A percentile compares a stretch with the other conserved stretches of the same genome.
phyloP scores from a whole-genome alignment of 306 rosid species.

The Carpinus viminea region DNA sequence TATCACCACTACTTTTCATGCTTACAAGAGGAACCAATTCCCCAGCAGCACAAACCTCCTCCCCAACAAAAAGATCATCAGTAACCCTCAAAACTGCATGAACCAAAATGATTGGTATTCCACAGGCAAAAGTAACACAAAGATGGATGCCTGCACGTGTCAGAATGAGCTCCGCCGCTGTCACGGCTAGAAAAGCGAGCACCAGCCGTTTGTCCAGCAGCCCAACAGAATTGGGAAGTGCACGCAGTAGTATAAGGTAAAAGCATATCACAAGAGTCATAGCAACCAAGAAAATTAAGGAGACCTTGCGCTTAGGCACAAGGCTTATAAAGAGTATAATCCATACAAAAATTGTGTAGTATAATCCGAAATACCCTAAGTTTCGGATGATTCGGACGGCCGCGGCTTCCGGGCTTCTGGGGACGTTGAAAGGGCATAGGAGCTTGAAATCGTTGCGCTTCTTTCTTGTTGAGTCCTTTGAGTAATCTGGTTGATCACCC shows the following conservation, averaged over 20 bases:
- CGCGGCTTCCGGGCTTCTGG: conserved; percentile 52
- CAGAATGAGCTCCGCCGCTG: conserved; percentile 42
- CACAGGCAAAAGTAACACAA: conserved; percentile 39
- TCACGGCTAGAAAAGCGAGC: conserved; percentile 44
- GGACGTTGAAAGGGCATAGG: conserved; percentile 47
- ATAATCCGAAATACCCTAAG: conserved; percentile 38
- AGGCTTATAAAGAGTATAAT: conserved; percentile 62
- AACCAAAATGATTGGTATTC: conserved; percentile 45
- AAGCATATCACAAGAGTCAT: conserved; percentile 52
- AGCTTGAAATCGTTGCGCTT: conserved; percentile 18
- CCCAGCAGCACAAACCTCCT: conserved; percentile 29
- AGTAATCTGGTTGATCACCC: conserved; percentile 24
- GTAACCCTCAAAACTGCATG: conserved; percentile 58
- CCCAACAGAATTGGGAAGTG: conserved; percentile 39
- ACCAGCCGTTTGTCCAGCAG: conserved; percentile 42
- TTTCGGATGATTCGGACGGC: conserved; percentile 42
- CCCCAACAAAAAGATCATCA: conserved; percentile 37
- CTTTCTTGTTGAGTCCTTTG: conserved; percentile 35
- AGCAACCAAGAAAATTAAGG: conserved; percentile 46
- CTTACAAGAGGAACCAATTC: conserved; percentile 39
- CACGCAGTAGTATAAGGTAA: conserved; percentile 37
- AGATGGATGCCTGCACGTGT: conserved; percentile 53
- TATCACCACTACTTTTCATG: neutral
- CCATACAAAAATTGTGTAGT: conserved; percentile 61
- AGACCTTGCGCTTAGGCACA: conserved; percentile 46